These are phyloP conservation scores for Candida golubevii DNA, from an alignment of 805 yeast genomes.

Conservation along the genomic window DNA sequence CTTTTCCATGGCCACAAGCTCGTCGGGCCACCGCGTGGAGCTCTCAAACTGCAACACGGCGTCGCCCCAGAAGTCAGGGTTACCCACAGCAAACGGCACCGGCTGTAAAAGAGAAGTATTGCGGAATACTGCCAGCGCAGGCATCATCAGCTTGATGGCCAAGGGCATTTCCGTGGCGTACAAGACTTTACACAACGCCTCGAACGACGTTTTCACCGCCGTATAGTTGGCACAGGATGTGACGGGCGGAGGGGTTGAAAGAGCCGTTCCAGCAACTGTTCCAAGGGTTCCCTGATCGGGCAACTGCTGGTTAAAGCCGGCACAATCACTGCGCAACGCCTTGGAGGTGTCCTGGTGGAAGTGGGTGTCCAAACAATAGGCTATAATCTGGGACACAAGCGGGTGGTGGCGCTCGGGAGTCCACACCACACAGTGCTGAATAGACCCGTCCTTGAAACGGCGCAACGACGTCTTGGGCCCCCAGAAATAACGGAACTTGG, in stretches of 20 bases:
- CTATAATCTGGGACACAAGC: slow-evolving; percentile 59
- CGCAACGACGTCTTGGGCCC: slow-evolving; percentile 80
- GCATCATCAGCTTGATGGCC: slow-evolving; percentile 62
- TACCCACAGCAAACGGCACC: slow-evolving; percentile 71
- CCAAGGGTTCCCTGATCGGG: slow-evolving; percentile 33
- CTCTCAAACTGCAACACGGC: slow-evolving; percentile 83
- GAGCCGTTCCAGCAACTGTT: slow-evolving; percentile 48
- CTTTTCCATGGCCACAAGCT: slow-evolving; percentile 74
- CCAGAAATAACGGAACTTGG: slow-evolving; percentile 81
- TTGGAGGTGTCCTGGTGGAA: slow-evolving; percentile 43
- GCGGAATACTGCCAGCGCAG: slow-evolving; percentile 72
- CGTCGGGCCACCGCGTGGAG: slow-evolving; percentile 95
- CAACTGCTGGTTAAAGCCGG: slow-evolving; percentile 45
- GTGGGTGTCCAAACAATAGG: slow-evolving; percentile 62
- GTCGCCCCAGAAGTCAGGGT: slow-evolving; percentile 77
- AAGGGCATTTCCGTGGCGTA: slow-evolving; percentile 58
- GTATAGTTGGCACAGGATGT: slow-evolving; percentile 26
- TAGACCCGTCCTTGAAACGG: slow-evolving; percentile 88
- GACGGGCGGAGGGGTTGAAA: slow-evolving; percentile 50
- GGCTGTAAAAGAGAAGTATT: slow-evolving; percentile 76
- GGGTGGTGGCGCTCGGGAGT: slow-evolving; percentile 51
- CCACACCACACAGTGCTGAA: slow-evolving; percentile 92
- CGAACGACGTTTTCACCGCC: slow-evolving; percentile 41
- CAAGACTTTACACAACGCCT: slow-evolving; percentile 45
- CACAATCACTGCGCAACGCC: slow-evolving; percentile 34